phyloP scores from a whole-genome alignment of 345 rosid species.

The Syzygium aromaticum region DNA sequence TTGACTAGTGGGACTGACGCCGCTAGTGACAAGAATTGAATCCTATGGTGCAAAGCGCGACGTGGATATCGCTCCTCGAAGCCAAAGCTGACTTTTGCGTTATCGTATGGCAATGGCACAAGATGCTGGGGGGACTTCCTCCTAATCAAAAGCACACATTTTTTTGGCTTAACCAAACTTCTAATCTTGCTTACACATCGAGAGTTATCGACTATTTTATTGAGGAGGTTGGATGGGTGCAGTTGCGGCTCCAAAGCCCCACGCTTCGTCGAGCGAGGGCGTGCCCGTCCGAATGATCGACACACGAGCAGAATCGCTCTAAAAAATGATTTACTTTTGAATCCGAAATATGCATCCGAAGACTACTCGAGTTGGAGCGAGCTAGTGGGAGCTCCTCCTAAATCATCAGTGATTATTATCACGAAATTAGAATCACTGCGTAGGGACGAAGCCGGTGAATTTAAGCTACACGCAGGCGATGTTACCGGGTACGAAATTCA shows the following conservation, averaged over 20 bases:
- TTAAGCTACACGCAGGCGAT: neutral
- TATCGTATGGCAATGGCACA: neutral
- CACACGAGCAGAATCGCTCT: neutral
- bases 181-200: neutral
- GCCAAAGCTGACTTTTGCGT: neutral
- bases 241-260: too few relatives aligned
- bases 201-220: neutral
- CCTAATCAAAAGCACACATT: neutral
- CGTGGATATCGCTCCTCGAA: neutral
- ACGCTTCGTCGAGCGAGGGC: neutral
- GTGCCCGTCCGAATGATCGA: neutral
- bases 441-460: neutral
- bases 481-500: neutral
- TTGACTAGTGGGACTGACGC: neutral
- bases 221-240: neutral
- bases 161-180: neutral
- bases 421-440: neutral
- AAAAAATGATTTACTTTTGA: neutral
- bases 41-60: neutral
- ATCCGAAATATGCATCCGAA: accelerated
- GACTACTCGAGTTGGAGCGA: neutral
- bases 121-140: neutral
- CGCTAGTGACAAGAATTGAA: neutral
- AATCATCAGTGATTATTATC: neutral
- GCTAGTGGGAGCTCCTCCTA: neutral